Base-by-base conservation (phyloP, 2,329 filamentous ascomycete species). In the Tolypocladium capitatum region DNA sequence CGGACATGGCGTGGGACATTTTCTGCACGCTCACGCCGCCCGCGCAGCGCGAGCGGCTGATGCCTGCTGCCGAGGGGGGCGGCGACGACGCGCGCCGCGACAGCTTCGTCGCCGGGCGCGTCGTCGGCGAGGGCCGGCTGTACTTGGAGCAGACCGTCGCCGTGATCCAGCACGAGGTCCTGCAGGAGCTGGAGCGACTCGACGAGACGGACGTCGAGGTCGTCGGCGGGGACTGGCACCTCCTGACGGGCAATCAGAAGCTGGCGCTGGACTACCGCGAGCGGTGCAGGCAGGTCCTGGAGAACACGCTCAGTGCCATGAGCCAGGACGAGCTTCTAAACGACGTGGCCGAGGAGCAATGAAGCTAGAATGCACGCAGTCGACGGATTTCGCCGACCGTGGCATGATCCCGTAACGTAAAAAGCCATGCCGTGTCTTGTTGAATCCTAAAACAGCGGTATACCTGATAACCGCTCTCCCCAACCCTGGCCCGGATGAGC, bases 1-100 rank as follows among this genome's bases (percentile, higher is more conserved):
- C 74, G 44, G 68, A 69, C 7, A 70, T 80, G 56, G 63, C 77
- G 5, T 71, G 70, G 62, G 71, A 76, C 47, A 66, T 80, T 1
- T 62, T 70, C 40, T 59, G 60, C 46, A 60, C 63, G 0, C 64
- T 70, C 20, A 65, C 60, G 47, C 66, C 58, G n/a, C 58, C 55
- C 36, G 63, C 59, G 45, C 61, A 57, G 44, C 53, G 55, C 30
- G 52, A 53, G 36, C 49, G 59, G 46, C 51, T 67, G 49, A 33
- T 65, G 33, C 51, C 61, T 11, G 47, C 61, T 11, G 47, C 56
- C 32, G 27, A 52, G 24, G 48, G 58, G 1, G 58, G 58, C 1
- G 59, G 52, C n/a, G 58, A 58, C 1, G 59, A 53, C n/a, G 50
- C 62, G n/a, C 57, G 54, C 3, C 56, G 47, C 14, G 52, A 58